Evolutionary conservation across 2,329 filamentous ascomycete species (phyloP).

Genomic region (Dryadomyces quercus-mongolicae): DNA sequence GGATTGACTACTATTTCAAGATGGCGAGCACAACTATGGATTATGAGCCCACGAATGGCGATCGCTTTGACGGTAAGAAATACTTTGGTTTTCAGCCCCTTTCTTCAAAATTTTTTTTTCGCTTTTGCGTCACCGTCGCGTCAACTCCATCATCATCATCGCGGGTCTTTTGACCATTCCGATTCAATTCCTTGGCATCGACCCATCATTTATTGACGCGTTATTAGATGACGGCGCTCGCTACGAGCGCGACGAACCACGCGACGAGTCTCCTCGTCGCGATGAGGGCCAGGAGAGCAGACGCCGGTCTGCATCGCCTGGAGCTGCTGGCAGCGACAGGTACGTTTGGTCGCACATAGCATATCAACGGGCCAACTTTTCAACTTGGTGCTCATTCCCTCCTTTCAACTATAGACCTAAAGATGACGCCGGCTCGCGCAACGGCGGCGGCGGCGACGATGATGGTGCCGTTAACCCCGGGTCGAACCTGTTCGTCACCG

Average conservation of each 20-base stretch:
- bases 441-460: constrained; percentile 43
- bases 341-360: constrained; percentile 17
- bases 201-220: background rate
- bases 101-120: constrained; percentile 5
- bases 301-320: constrained; percentile 52
- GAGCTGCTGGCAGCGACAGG: constrained; percentile 36
- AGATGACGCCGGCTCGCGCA: constrained; percentile 26
- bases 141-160: background rate
- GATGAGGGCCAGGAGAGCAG: constrained; percentile 46
- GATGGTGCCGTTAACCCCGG: constrained; percentile 81
- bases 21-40: constrained; percentile 59
- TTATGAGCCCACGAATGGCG: constrained; percentile 55
- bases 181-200: background rate
- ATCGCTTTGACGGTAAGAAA: constrained; percentile 52
- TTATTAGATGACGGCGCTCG: constrained; percentile 48
- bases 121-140: background rate
- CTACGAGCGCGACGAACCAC: constrained; percentile 50
- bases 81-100: background rate
- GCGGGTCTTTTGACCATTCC: background rate
- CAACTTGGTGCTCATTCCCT: constrained; percentile 15
- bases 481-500: constrained; percentile 97
- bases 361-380: background rate
- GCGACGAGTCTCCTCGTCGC: constrained; percentile 54
- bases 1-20: constrained; percentile 4
- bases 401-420: constrained; percentile 24